Evolutionary conservation across 352 stramenopile species (phyloP).

Genomic region (Phytophthora crassamura): DNA sequence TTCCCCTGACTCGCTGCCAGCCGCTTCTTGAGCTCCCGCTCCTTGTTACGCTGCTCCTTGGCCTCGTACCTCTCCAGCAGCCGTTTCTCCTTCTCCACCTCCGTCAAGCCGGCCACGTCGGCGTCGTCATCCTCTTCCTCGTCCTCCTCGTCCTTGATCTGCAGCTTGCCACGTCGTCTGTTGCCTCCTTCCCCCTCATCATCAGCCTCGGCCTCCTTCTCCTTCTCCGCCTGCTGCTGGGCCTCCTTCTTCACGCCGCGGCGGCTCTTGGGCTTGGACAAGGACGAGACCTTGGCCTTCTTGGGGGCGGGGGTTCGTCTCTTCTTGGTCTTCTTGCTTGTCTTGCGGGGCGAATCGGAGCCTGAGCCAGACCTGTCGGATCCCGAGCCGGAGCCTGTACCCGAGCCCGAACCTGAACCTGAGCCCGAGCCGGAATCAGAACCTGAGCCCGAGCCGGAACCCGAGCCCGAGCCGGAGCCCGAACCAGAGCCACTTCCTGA

Average conservation of each 20-base stretch:
- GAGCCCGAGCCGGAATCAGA: conserved; percentile 46
- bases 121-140: conserved; percentile 62
- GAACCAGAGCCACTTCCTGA: conserved; percentile 48
- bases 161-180: conserved; percentile 44
- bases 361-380: conserved; percentile 32
- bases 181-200: conserved; percentile 51
- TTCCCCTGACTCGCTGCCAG: conserved; percentile 66
- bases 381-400: conserved; percentile 37
- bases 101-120: conserved; percentile 74
- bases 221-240: conserved; percentile 45
- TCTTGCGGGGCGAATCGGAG: conserved; percentile 34
- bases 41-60: conserved; percentile 83
- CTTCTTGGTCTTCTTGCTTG: conserved; percentile 59
- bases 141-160: conserved; percentile 46
- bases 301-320: conserved; percentile 39
- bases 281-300: conserved; percentile 42
- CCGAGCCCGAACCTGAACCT: conserved; percentile 43
- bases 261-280: conserved; percentile 40
- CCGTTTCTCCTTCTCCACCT: conserved; percentile 89
- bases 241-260: conserved; percentile 40
- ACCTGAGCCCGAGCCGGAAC: conserved; percentile 42
- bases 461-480: conserved; percentile 38
- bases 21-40: conserved; percentile 83
- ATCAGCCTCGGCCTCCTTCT: conserved; percentile 64
- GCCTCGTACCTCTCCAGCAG: conserved; percentile 89